Evolutionary conservation across 257 asterid genomes (phyloP).

Genomic region (Solanum sparsipilum): DNA sequence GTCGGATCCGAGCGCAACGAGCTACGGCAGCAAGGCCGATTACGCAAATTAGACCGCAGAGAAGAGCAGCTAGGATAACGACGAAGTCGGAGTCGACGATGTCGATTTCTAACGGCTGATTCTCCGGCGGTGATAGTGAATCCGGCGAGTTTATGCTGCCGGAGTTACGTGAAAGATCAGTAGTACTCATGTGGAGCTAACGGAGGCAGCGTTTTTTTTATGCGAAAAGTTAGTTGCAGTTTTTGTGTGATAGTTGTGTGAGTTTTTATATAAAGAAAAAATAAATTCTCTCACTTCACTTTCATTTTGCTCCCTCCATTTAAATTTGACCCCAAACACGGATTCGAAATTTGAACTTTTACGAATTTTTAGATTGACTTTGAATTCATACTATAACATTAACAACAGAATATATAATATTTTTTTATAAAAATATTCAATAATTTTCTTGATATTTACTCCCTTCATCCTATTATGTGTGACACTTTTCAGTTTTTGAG

Average conservation of each 20-base stretch:
- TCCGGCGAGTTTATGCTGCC: conserved; percentile 6
- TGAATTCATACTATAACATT: neutral
- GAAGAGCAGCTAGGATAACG: conserved; percentile 14
- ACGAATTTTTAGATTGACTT: too few relatives aligned
- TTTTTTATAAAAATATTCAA: neutral
- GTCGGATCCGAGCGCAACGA: conserved; percentile 19
- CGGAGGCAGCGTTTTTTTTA: neutral
- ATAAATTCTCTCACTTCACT: neutral
- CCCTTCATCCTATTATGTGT: accelerated
- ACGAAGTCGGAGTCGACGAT: conserved; percentile 7
- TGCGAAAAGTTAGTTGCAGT: neutral
- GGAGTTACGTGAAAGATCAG: neutral
- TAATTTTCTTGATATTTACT: neutral
- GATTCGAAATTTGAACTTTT: too few relatives aligned
- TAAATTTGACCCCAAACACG: neutral
- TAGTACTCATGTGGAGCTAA: neutral
- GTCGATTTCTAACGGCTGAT: neutral
- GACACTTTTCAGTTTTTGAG: too few relatives aligned
- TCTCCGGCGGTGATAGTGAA: neutral
- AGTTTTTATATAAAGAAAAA: neutral
- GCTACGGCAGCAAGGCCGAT: conserved; percentile 15
- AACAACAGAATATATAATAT: too few relatives aligned
- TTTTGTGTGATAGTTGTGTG: neutral
- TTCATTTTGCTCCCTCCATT: neutral
- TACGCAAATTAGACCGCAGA: conserved; percentile 19